A percentile compares a stretch with the other conserved stretches of the same genome.
Evolutionary conservation across 106 monocot species (phyloP).

Genomic region (Acanthochlamys bracteata): DNA sequence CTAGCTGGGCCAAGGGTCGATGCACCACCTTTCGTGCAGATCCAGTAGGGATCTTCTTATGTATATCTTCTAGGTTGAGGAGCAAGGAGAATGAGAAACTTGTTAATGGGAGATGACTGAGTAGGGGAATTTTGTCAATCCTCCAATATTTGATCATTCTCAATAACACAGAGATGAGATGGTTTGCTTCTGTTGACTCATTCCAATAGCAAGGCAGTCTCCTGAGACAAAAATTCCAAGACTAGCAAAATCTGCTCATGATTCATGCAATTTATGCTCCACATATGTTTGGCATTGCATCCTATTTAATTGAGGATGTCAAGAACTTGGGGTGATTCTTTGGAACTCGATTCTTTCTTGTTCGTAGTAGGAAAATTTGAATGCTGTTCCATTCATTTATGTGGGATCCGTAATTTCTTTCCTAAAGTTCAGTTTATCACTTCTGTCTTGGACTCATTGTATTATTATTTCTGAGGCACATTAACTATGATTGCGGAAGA

Average conservation of each 20-base stretch:
- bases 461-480: not conserved
- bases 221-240: not conserved
- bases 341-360: constrained; percentile 11
- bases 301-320: not conserved
- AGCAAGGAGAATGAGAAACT: not conserved
- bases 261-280: not conserved
- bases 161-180: not conserved
- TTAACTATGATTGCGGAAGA: not conserved
- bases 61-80: not conserved
- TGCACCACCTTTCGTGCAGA: constrained; percentile 72
- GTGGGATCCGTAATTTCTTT: no score
- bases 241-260: not conserved
- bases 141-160: not conserved
- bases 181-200: not conserved
- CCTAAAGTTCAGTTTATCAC: not conserved
- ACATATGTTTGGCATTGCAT: not conserved
- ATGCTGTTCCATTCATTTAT: constrained; percentile 8
- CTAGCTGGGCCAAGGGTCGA: constrained; percentile 62
- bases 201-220: not conserved
- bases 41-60: constrained; percentile 27
- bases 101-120: not conserved
- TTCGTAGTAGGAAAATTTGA: not conserved
- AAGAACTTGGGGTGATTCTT: constrained; percentile 20
- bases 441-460: no score
- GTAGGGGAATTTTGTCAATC: not conserved